Conservation (phyloP, 805 yeast species). For the Cyberlindnera veronae region DNA sequence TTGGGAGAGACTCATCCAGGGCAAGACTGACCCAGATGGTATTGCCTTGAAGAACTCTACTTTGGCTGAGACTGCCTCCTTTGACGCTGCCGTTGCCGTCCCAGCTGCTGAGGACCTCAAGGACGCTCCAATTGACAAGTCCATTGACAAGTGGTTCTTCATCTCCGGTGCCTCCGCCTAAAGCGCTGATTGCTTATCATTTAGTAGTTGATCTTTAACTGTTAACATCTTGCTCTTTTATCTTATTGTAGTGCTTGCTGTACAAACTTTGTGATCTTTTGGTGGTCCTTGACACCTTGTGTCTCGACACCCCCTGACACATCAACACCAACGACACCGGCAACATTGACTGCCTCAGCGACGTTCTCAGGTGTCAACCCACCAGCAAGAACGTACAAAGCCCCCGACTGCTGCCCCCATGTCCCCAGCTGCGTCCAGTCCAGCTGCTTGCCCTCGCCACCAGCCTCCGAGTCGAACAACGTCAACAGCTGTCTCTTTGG, state of each 20-base stretch:
- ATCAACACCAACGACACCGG: slow-evolving; percentile 83
- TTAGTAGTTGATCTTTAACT: too few relatives aligned
- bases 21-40: slow-evolving; percentile 56
- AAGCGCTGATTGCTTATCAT: background rate
- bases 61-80: slow-evolving; percentile 52
- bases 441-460: slow-evolving; percentile 85
- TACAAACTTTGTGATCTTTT: slow-evolving; percentile 60
- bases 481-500: slow-evolving; percentile 46
- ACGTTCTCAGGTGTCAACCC: slow-evolving; percentile 83
- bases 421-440: slow-evolving; percentile 59
- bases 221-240: background rate
- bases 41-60: slow-evolving; percentile 78
- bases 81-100: slow-evolving; percentile 43
- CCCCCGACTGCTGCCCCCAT: slow-evolving; percentile 30
- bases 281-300: slow-evolving; percentile 64
- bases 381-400: slow-evolving; percentile 73
- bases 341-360: slow-evolving; percentile 39
- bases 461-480: slow-evolving; percentile 80
- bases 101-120: slow-evolving; percentile 72
- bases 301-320: slow-evolving; percentile 95
- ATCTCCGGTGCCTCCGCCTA: slow-evolving; percentile 74
- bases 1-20: slow-evolving; percentile 58
- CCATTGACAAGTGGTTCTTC: slow-evolving; percentile 98
- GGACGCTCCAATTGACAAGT: slow-evolving; percentile 94
- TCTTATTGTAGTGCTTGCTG: slow-evolving; percentile 38